Conservation (phyloP, 1,284 basidiomycete genomes). For the Pholiota adiposa region DNA sequence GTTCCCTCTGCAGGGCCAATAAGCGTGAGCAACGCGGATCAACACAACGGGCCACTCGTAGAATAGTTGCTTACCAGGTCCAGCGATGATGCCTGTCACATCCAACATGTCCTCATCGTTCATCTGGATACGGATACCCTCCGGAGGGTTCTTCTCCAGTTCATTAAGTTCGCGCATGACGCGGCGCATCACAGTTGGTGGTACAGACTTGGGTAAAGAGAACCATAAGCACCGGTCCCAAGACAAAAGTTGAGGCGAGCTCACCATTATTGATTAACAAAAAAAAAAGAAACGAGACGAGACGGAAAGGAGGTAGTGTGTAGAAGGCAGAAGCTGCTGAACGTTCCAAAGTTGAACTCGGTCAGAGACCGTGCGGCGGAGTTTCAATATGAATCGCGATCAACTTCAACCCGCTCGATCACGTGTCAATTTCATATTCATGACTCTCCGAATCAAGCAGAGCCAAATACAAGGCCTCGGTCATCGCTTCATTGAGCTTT, state of each 20-base stretch:
- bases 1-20: constrained; percentile 67
- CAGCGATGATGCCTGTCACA: constrained; percentile 79
- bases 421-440: constrained; percentile 1
- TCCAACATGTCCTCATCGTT: constrained; percentile 87
- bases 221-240: not conserved
- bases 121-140: constrained; percentile 85
- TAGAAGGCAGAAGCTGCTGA: not conserved
- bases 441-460: not conserved
- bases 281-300: not conserved
- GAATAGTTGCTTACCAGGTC: constrained; percentile 63
- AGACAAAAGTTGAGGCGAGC: not conserved
- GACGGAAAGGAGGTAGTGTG: constrained; percentile 9
- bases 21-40: constrained; percentile 13
- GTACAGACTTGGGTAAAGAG: constrained; percentile 33
- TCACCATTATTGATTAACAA: not conserved
- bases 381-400: constrained; percentile 20
- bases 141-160: constrained; percentile 80
- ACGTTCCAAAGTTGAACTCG: constrained; percentile 19
- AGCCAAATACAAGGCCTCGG: constrained; percentile 2
- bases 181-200: constrained; percentile 67
- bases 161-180: constrained; percentile 85
- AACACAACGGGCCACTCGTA: not conserved
- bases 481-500: no score
- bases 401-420: constrained; percentile 15
- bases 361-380: constrained; percentile 20